phyloP scores from a whole-genome alignment of 2,329 filamentous ascomycete genomes.

The Magnaporthiopsis poae region DNA sequence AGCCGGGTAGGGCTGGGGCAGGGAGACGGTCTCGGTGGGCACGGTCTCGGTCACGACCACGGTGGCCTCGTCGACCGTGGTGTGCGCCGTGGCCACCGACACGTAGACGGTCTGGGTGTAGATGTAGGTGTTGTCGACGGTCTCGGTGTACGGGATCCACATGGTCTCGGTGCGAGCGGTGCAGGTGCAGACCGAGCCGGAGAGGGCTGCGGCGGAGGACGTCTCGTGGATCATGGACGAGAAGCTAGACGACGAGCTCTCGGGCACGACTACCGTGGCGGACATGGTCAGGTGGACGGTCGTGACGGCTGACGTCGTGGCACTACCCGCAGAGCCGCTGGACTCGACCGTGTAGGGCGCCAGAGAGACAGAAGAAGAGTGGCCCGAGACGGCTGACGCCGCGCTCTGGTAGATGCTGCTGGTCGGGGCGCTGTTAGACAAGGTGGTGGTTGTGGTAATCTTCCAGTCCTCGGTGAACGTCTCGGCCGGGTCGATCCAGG shows the following conservation, averaged over 20 bases:
- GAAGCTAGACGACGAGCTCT: neutral
- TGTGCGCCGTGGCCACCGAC: neutral
- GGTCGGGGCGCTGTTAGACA: neutral
- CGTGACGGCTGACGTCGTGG: neutral
- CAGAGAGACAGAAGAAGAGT: neutral
- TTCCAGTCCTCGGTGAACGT: neutral
- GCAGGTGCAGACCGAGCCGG: neutral
- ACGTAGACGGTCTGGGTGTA: constrained; percentile 1
- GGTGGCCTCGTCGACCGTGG: neutral
- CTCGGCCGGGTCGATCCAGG: too few species aligned
- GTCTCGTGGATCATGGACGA: neutral
- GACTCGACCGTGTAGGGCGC: neutral
- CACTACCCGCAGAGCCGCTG: neutral
- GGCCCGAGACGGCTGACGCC: neutral
- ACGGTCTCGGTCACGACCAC: constrained; percentile 4
- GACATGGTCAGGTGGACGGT: neutral
- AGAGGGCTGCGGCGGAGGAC: neutral
- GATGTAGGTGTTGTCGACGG: neutral
- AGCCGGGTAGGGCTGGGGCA: neutral
- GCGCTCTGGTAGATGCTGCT: neutral
- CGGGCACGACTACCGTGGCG: neutral
- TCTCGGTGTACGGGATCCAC: neutral
- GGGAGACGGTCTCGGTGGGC: constrained; percentile 6
- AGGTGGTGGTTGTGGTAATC: neutral
- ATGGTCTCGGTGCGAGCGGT: neutral